A percentile compares a stretch with the other conserved stretches of the same genome.
phyloP scores from a whole-genome alignment of 257 asterid species.

The Oldenlandia corymbosa region DNA sequence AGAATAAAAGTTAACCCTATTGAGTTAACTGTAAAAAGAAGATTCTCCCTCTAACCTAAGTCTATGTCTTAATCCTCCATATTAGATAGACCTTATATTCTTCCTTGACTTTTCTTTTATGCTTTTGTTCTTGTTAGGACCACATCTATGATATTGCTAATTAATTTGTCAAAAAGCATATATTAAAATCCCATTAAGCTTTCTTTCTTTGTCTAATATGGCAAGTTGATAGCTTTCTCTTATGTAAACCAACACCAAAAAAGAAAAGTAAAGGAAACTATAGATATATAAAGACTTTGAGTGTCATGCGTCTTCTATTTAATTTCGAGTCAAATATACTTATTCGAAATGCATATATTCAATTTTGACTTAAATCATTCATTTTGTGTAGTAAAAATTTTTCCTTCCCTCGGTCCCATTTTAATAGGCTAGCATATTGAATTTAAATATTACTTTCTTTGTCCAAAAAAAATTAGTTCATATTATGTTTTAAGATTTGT shows the following conservation, averaged over 20 bases:
- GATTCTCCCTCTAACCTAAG: constrained; percentile 31
- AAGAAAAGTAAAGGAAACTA: constrained; percentile 2
- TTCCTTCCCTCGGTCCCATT: too few species aligned
- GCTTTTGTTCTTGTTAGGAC: constrained; percentile 25
- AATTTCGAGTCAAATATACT: not conserved
- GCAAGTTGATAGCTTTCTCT: constrained; percentile 18
- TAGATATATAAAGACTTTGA: not conserved
- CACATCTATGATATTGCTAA: constrained; percentile 12
- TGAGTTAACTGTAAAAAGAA: constrained; percentile 26
- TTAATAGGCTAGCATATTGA: too few species aligned
- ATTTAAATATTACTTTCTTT: too few species aligned
- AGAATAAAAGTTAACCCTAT: constrained; percentile 17
- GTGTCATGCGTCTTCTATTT: constrained; percentile 2
- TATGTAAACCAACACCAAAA: constrained; percentile 6
- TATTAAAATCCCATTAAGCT: too few species aligned
- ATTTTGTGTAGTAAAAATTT: too few species aligned
- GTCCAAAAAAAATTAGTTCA: too few species aligned
- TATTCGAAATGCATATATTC: not conserved
- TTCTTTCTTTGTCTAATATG: constrained; percentile 14
- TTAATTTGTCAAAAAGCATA: constrained; percentile 9
- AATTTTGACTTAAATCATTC: not conserved
- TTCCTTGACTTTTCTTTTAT: constrained; percentile 16
- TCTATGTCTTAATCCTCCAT: constrained; percentile 18
- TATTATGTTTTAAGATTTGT: too few species aligned
- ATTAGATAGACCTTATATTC: constrained; percentile 13